Evolutionary conservation across 2,329 filamentous ascomycete species (phyloP), one percentile per base, ranked within the genome.

Genomic region (Fusarium albidum): DNA sequence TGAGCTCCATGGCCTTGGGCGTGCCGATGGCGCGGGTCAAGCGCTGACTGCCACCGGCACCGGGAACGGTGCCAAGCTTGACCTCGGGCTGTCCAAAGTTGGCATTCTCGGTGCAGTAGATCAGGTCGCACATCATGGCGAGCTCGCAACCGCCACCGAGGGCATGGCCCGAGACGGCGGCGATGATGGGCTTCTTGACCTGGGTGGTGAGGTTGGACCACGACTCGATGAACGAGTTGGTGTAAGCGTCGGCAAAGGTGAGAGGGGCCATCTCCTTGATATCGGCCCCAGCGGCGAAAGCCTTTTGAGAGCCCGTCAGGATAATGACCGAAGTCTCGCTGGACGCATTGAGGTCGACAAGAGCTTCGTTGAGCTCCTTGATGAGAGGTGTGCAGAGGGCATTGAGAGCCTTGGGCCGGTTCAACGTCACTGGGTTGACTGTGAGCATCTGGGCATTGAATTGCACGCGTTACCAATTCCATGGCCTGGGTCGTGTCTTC

Each of bases 251-350:
- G 59, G 90, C 85, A 77, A 99, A 99, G 49, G 88, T 93, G 32
- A 97, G 85, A 55, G 92, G 88, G 26, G 92, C 90, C 95, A 99
- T 99, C 77, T 99, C 95, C 77, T 98, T 98, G 80, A 99, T 99
- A 75, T 99, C 95, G 56, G 95, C 95, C 44, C 95, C 95, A 37
- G 95, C 94, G 26, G 94, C 94, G 71, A 97, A 99, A 34, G 94
- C 93, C 75, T 89, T 92, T 63, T 92, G 82, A 38, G 89, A 96
- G 49, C 95, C 95, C 1, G 95, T 97, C 52, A 99, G 81, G 53
- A 99, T 76, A 66, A 96, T 91, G 65, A 88, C 89, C 9, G 85
- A 84, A 61, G 92, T 88, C 27, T 82, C 80, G 50, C 87, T 81
- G 58, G 90, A 86, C 40, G 81, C 74, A 69, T 94, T 89, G 76